phyloP scores from a whole-genome alignment of 805 yeast genomes.

The Torulaspora gathmanii region DNA sequence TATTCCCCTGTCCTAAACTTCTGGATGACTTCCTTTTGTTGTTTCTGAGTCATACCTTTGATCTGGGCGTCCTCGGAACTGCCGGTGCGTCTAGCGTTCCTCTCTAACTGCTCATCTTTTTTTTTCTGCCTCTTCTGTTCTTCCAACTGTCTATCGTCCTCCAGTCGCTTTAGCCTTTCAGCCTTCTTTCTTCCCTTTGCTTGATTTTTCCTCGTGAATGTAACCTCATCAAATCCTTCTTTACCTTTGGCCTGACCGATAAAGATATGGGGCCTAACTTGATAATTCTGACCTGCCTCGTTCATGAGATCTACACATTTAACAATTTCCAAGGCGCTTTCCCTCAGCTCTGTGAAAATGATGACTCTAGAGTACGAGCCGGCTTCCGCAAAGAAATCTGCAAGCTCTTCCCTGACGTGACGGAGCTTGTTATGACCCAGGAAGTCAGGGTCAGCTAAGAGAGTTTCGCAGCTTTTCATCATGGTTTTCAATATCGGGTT shows the following conservation, averaged over 20 bases:
- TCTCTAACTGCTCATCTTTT: conserved; percentile 34
- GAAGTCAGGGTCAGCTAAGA: conserved; percentile 37
- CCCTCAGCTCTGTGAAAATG: conserved; percentile 82
- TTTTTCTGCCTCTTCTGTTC: conserved; percentile 34
- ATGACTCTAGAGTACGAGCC: conserved; percentile 65
- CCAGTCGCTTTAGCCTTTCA: conserved; percentile 34
- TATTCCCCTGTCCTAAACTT: conserved; percentile 67
- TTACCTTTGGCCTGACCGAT: conserved; percentile 86
- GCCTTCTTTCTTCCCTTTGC: conserved; percentile 43
- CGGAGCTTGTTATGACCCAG: conserved; percentile 73
- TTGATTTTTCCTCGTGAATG: conserved; percentile 41
- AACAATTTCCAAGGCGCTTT: conserved; percentile 84
- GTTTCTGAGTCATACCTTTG: conserved; percentile 86
- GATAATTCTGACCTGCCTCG: conserved; percentile 24
- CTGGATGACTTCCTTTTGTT: conserved; percentile 72
- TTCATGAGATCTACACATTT: conserved; percentile 48
- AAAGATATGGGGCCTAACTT: conserved; percentile 70
- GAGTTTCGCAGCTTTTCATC: conserved; percentile 42
- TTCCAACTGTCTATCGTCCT: conserved; percentile 30
- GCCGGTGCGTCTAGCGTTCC: conserved; percentile 43
- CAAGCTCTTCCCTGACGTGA: conserved; percentile 52
- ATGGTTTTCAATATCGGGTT: conserved; percentile 46
- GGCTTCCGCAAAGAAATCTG: conserved; percentile 46
- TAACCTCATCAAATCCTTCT: conserved; percentile 59
- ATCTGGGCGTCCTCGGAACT: conserved; percentile 73